A percentile compares a stretch with the other conserved stretches of the same genome.
phyloP scores from a whole-genome alignment of 352 stramenopile genomes.

The Phytophthora tentaculata region DNA sequence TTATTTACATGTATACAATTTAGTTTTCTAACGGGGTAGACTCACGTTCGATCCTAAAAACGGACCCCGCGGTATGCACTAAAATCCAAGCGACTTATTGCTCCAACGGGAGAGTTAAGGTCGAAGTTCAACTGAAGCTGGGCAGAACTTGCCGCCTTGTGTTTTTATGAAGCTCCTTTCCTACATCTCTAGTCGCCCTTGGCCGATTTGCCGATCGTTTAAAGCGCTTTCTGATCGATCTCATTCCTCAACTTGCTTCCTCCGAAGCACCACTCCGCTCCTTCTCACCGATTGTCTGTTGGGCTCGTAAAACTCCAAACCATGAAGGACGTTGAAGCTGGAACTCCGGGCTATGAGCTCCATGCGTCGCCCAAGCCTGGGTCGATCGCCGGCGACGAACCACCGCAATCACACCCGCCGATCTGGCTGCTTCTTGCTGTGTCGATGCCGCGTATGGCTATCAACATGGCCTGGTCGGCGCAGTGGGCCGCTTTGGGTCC shows the following conservation, averaged over 20 bases:
- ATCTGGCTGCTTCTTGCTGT: conserved; percentile 30
- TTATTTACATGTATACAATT: no score
- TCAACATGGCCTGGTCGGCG: conserved; percentile 32
- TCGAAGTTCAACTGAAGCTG: conserved; percentile 9
- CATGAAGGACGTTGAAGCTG: conserved; percentile 13
- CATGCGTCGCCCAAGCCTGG: background rate
- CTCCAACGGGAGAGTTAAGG: background rate
- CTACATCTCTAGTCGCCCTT: conserved; percentile 11
- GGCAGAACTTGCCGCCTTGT: conserved; percentile 5
- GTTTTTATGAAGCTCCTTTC: background rate
- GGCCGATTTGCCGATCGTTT: conserved; percentile 20
- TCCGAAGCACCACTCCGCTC: conserved; percentile 15
- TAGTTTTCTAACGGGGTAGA: no score
- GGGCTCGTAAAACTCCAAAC: background rate
- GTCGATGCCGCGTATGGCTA: conserved; percentile 31
- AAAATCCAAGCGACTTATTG: background rate
- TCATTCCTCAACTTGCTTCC: conserved; percentile 37
- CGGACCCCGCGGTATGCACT: no score
- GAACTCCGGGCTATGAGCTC: background rate
- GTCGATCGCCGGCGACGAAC: conserved; percentile 6
- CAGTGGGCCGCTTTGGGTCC: conserved; percentile 60
- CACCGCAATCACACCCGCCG: conserved; percentile 12
- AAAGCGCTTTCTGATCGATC: conserved; percentile 16
- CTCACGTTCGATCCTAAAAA: background rate
- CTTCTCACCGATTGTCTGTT: conserved; percentile 9